Evolutionary conservation across 306 rosid genomes (phyloP).

Genomic region (Hippophae gyantsensis): DNA sequence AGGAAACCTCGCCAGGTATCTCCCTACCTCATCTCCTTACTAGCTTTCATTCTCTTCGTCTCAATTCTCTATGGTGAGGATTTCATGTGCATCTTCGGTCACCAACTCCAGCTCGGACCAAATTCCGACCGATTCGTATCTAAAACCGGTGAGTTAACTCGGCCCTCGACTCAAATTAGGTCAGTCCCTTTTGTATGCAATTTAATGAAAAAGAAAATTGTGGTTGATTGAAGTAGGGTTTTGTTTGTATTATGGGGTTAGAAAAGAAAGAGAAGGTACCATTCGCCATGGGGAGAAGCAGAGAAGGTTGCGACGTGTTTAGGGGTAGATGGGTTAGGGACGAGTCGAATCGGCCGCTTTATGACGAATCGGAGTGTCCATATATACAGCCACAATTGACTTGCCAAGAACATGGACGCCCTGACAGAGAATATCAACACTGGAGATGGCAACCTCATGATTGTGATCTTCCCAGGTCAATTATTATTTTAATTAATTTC

Average conservation of each 20-base stretch:
- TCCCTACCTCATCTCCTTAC: no score
- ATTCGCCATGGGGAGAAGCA: constrained; percentile 45
- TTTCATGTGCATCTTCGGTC: constrained; percentile 50
- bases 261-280: constrained; percentile 45
- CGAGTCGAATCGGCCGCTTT: constrained; percentile 54
- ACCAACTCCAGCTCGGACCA: constrained; percentile 42
- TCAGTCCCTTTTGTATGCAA: neutral
- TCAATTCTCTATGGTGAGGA: no score
- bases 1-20: no score
- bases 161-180: neutral
- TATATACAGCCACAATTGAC: constrained; percentile 94
- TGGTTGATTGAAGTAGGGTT: constrained; percentile 15
- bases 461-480: constrained; percentile 78
- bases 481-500: neutral
- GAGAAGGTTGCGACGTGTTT: constrained; percentile 61
- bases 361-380: constrained; percentile 90
- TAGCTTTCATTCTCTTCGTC: no score
- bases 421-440: constrained; percentile 55
- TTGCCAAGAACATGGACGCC: constrained; percentile 79
- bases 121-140: constrained; percentile 19
- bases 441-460: constrained; percentile 93
- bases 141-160: constrained; percentile 43
- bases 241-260: constrained; percentile 11
- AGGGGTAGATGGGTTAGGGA: constrained; percentile 82
- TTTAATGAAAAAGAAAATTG: neutral